Percentiles rank a stretch among this genome's conserved stretches.
These are phyloP conservation scores for Botrytis medusae DNA, from an alignment of 2,329 filamentous ascomycete genomes.

Conservation along the genomic window DNA sequence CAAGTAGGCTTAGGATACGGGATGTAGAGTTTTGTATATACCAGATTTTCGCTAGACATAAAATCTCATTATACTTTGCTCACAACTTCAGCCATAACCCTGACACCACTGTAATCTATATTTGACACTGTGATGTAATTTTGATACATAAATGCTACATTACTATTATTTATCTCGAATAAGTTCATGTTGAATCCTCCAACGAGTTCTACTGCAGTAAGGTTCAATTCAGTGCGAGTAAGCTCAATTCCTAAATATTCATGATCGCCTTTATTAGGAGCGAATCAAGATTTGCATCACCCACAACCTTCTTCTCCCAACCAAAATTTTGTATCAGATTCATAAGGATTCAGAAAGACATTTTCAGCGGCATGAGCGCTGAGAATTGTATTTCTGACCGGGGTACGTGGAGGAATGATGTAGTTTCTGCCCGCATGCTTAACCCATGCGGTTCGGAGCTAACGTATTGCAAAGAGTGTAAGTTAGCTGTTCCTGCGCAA, in stretches of 20 bases:
- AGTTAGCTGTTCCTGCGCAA: slow-evolving; percentile 25
- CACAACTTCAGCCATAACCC: not conserved
- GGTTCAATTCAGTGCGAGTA: slow-evolving; percentile 26
- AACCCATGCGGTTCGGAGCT: not conserved
- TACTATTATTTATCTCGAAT: slow-evolving; percentile 22
- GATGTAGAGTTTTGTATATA: not conserved
- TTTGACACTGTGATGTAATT: slow-evolving; percentile 12
- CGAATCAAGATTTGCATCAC: slow-evolving; percentile 39
- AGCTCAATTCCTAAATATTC: slow-evolving; percentile 43
- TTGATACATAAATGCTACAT: slow-evolving; percentile 19
- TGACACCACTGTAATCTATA: not conserved
- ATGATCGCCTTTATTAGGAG: slow-evolving; percentile 45
- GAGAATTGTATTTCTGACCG: slow-evolving; percentile 26
- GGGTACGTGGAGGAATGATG: slow-evolving; percentile 28
- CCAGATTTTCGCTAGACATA: not conserved
- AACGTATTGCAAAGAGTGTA: slow-evolving; percentile 18
- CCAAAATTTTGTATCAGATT: slow-evolving; percentile 43
- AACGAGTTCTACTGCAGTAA: slow-evolving; percentile 18
- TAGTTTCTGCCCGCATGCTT: slow-evolving; percentile 18
- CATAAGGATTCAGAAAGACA: slow-evolving; percentile 35
- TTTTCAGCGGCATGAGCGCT: slow-evolving; percentile 36
- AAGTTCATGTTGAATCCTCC: slow-evolving; percentile 22
- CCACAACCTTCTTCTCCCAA: slow-evolving; percentile 36
- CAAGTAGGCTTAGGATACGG: not conserved
- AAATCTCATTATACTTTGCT: not conserved